These are phyloP conservation scores for Plantago ovata DNA, from an alignment of 257 asterid species.

Conservation along the genomic window DNA sequence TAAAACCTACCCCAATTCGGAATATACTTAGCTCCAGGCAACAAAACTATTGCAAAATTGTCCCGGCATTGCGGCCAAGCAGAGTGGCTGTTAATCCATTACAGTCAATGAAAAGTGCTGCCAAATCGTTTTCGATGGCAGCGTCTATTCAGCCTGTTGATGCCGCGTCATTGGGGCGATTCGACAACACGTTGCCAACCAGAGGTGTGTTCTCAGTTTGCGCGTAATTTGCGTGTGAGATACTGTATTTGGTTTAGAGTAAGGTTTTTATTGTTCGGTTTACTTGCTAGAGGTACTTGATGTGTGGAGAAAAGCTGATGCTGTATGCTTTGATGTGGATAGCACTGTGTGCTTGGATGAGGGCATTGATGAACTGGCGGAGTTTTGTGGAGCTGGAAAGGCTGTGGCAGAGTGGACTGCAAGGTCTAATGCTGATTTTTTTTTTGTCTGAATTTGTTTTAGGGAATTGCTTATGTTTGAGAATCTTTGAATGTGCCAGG, in stretches of 20 bases:
- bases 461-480: conserved; percentile 1
- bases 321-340: conserved; percentile 96
- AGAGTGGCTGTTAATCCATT: conserved; percentile 22
- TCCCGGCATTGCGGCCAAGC: conserved; percentile 32
- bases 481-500: conserved; percentile 37
- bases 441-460: background rate
- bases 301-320: conserved; percentile 62
- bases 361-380: conserved; percentile 98
- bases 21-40: conserved; percentile 16
- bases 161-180: conserved; percentile 32
- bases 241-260: background rate
- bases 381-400: conserved; percentile 93
- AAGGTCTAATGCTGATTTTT: conserved; percentile 35
- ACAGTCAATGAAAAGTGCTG: conserved; percentile 31
- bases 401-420: conserved; percentile 98
- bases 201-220: conserved; percentile 39
- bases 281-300: conserved; percentile 61
- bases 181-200: conserved; percentile 69
- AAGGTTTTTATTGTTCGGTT: conserved; percentile 4
- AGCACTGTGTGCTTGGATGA: conserved; percentile 95
- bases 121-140: conserved; percentile 37
- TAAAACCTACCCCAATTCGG: conserved; percentile 17
- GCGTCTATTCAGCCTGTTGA: conserved; percentile 65
- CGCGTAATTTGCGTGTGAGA: background rate
- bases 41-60: conserved; percentile 21